Percentiles rank a stretch among this genome's conserved stretches.
These are phyloP conservation scores for Exutisphaerella laricina DNA, from an alignment of 2,329 filamentous ascomycete species.

Conservation along the genomic window DNA sequence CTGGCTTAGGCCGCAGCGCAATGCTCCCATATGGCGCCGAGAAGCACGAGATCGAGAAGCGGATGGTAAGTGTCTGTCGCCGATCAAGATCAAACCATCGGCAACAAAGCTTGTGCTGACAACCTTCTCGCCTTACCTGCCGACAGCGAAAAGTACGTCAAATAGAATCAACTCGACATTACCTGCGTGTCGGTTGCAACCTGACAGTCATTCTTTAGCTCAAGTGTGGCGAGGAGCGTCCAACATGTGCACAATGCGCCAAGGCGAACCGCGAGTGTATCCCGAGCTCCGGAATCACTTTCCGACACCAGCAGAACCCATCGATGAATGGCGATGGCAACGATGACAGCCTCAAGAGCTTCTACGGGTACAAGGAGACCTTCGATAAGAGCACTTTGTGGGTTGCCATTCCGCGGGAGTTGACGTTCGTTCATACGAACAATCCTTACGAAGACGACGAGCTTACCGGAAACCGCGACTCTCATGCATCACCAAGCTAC, in stretches of 20 bases:
- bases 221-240: conserved; percentile 60
- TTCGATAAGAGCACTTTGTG: conserved; percentile 57
- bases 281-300: conserved; percentile 58
- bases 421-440: conserved; percentile 57
- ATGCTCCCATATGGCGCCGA: conserved; percentile 1
- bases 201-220: conserved; percentile 38
- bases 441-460: conserved; percentile 53
- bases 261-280: conserved; percentile 57
- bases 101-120: background rate
- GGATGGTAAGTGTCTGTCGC: conserved; percentile 6
- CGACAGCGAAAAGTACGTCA: conserved; percentile 30
- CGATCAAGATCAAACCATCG: background rate
- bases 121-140: conserved; percentile 27
- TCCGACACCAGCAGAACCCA: conserved; percentile 64
- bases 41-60: conserved; percentile 1
- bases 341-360: conserved; percentile 49
- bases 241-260: conserved; percentile 55
- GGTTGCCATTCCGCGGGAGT: conserved; percentile 56
- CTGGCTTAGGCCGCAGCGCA: no score
- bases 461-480: background rate
- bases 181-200: background rate
- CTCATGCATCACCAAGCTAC: background rate
- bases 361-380: conserved; percentile 62
- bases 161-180: background rate
- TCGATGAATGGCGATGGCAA: conserved; percentile 55